phyloP scores from a whole-genome alignment of 1,139 yeast species.

The Lodderomyces parapsilosis region DNA sequence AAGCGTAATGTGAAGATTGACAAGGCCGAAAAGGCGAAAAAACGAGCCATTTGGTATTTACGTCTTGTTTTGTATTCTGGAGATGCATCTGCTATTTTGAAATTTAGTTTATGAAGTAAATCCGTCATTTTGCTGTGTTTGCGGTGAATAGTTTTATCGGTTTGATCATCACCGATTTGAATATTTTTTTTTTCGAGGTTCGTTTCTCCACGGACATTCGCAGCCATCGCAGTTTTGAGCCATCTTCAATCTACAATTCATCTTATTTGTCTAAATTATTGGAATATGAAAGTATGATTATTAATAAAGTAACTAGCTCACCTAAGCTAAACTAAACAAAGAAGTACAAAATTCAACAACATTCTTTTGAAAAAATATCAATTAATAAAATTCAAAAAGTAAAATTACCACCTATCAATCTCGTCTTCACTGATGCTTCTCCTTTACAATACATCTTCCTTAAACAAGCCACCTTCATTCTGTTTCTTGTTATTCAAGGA shows the following conservation, averaged over 20 bases:
- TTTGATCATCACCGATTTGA: neutral
- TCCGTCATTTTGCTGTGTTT: constrained; percentile 9
- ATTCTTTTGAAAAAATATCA: constrained; percentile 2
- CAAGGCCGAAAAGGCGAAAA: constrained; percentile 69
- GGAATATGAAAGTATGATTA: too few species aligned
- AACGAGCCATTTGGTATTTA: constrained; percentile 68
- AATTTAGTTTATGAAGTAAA: constrained; percentile 16
- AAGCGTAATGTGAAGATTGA: constrained; percentile 72
- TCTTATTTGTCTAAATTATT: too few species aligned
- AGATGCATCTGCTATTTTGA: constrained; percentile 38
- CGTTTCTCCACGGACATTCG: too few species aligned
- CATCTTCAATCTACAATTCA: too few species aligned
- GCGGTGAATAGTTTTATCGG: neutral
- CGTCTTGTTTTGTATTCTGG: constrained; percentile 55
- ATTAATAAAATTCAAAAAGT: constrained; percentile 2
- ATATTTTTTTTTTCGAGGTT: neutral
- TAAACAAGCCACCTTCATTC: constrained; percentile 40
- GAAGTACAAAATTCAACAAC: neutral
- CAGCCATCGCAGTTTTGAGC: too few species aligned
- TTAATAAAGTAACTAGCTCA: too few species aligned
- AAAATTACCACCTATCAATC: neutral
- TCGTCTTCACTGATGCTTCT: neutral
- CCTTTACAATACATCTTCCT: constrained; percentile 36
- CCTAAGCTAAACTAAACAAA: too few species aligned
- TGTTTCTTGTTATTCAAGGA: constrained; percentile 24